Base-by-base conservation (phyloP, 148 eudicot species). In the Rhododendron kiyosumense region DNA sequence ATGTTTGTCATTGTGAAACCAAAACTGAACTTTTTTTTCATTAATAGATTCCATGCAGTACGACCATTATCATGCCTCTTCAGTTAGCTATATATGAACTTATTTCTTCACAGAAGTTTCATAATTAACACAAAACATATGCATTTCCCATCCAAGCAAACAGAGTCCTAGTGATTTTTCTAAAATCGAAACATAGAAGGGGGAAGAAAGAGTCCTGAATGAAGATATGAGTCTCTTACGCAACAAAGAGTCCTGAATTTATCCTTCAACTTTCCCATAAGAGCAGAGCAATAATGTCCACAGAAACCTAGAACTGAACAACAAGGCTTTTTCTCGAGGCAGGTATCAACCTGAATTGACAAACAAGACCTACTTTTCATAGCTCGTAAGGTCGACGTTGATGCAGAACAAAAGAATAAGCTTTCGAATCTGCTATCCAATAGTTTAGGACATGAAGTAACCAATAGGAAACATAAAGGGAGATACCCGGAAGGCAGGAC, bases 221-320 rank as follows among this genome's bases (percentile, higher is more conserved):
- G 57, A 32, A 88, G 2, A 82, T 22, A 71, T 63, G 52, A 76
- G 30, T 41, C 83, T 85, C 98, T 93, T 92, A 95, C 96, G 18
- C 88, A 79, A 88, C 84, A 88, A 86, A 94, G 86, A 79, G 75
- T 69, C 86, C 71, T 90, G 91, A 89, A 90, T 87, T 87, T 91
- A 83, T 89, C 90, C 90, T 88, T 94, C 43, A 94, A 88, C 81
- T 88, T 93, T 86, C 84, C 94, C 92, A 92, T 76, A 80, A 92
- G 86, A 88, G 90, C 91, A 75, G 87, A 84, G 84, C 89, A 86
- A 85, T 87, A 91, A 85, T 89, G 87, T 57, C 84, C 61, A 83
- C 69, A 86, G 77, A 89, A 87, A 83, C 87, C 86, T 28, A 89
- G 87, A 88, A 87, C 85, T 24, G 92, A 91, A 81, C 92, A 89